Base-by-base conservation (phyloP, 345 rosid species). In the Syzygium grande region DNA sequence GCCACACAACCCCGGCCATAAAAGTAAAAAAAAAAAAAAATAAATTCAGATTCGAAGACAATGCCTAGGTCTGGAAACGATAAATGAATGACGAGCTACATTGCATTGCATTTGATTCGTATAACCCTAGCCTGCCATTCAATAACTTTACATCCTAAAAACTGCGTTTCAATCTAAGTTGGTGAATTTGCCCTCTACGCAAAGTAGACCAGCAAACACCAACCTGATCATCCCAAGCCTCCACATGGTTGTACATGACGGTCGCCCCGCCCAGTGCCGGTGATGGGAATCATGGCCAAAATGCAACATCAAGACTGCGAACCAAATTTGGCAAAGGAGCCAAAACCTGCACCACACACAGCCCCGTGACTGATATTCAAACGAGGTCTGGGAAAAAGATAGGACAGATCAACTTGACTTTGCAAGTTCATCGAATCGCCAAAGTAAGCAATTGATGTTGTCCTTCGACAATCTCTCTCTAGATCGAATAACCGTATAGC, bases 221-320 rank as follows among this genome's bases (percentile, higher is more conserved):
- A 23, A 56, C 63, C n/a, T 23, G n/a, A 56, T 56, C 61, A 9
- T 56, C 61, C 61, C 61, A 56, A 2, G 11, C 63, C 25, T 27
- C 2, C 6, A 12, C 13, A 56, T 9, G 63, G n/a, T 23, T 56
- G n/a, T 23, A 56, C n/a, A 56, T 23, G 61, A 55, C 27, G 11
- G 27, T 25, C 9, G 27, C 4, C 11, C 11, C 5, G n/a, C 61
- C 61, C 98, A 87, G 94, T 56, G 61, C 61, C n/a, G 23, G 61
- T 56, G 61, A 56, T 56, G 13, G n/a, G 61, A 56, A 56, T 23
- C 4, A 27, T 23, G 61, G 61, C 61, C n/a, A 23, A 4, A 9
- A 56, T 23, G 61, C n/a, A 56, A 12, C 2, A 56, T 4, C 23
- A 56, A 56, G 13, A 9, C 25, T 56, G 61, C 61, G 29, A 58